Conservation (phyloP, 768 basidiomycete species). For the Leccinum broughii region DNA sequence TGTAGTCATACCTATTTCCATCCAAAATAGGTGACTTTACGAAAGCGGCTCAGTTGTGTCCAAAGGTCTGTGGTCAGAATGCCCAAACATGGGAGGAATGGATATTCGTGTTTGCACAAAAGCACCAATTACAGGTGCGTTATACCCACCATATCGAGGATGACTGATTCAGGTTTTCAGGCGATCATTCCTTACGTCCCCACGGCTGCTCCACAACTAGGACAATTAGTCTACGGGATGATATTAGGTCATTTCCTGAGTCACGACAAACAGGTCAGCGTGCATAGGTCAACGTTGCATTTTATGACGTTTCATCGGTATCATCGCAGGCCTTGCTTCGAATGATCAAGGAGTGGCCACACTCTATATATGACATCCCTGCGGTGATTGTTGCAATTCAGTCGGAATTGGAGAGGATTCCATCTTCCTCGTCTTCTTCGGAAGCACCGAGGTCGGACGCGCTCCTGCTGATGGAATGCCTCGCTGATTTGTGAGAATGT, state of each 20-base stretch:
- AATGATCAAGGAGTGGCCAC: slow-evolving; percentile 88
- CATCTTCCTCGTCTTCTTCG: slow-evolving; percentile 50
- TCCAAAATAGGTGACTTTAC: slow-evolving; percentile 53
- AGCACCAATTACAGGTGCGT: slow-evolving; percentile 73
- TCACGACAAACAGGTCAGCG: slow-evolving; percentile 68
- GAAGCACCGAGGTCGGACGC: slow-evolving; percentile 47
- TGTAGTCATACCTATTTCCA: not conserved
- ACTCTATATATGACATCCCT: slow-evolving; percentile 82
- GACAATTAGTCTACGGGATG: slow-evolving; percentile 91
- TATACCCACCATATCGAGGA: not conserved
- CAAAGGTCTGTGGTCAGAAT: slow-evolving; percentile 83
- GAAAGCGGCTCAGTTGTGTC: slow-evolving; percentile 80
- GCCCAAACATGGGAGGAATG: slow-evolving; percentile 90
- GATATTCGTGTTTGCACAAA: slow-evolving; percentile 89
- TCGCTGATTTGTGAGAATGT: slow-evolving; percentile 77
- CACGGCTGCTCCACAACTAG: slow-evolving; percentile 75
- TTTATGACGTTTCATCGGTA: not conserved
- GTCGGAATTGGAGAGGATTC: slow-evolving; percentile 68
- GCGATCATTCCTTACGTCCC: slow-evolving; percentile 89
- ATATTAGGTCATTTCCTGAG: slow-evolving; percentile 83
- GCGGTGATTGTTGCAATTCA: slow-evolving; percentile 90
- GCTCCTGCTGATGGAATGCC: slow-evolving; percentile 84
- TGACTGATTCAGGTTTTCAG: slow-evolving; percentile 39
- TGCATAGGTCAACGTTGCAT: not conserved
- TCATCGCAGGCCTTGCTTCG: slow-evolving; percentile 61